Evolutionary conservation across 2,329 filamentous ascomycete species (phyloP), one percentile per base, ranked within the genome.

Genomic region (Diplodia sapinea): DNA sequence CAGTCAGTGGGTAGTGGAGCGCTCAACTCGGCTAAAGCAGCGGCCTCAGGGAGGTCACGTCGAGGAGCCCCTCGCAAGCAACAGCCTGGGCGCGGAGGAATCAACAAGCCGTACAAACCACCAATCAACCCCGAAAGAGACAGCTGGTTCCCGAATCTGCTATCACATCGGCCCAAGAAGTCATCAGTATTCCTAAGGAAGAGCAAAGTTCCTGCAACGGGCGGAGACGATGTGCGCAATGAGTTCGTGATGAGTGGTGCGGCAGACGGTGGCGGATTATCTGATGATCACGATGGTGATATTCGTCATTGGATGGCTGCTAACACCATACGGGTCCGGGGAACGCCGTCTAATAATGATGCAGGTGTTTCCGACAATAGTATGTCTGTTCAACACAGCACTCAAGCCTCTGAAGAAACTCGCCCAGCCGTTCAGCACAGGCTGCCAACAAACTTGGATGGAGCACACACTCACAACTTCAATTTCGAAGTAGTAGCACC

Each of bases 241-340:
- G 43, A 47, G 17, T 47, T 20, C 1, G 9, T 47, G 43, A 50
- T 6, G 17, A 20, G 49, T 13, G 23, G 43, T n/a, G 51, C 51
- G 49, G 47, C 59, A 7, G 17, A 29, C 23, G 50, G 70, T 20
- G 69, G 68, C 23, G 49, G 65, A 68, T 13, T 71, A 69, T 38
- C 74, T 8, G 54, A 55, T 50, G 69, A 52, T 17, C 68, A 69
- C 9, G 76, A 77, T 66, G 71, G 71, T 43, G 75, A 77, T 66
- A 77, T 78, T 50, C 70, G 75, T 40, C 72, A 75, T 5, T 78
- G 74, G 43, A 69, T 74, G 8, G 70, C 65, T 13, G 54, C 67
- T 2, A 66, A 69, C 8, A 65, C 69, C 43, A 15, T 67, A 29
- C n/a, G 59, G 26, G 36, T 4, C 68, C 63, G 17, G 73, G 71